These are phyloP conservation scores for Paraconiothyrium sp. DNA, from an alignment of 2,329 filamentous ascomycete species.

Conservation along the genomic window DNA sequence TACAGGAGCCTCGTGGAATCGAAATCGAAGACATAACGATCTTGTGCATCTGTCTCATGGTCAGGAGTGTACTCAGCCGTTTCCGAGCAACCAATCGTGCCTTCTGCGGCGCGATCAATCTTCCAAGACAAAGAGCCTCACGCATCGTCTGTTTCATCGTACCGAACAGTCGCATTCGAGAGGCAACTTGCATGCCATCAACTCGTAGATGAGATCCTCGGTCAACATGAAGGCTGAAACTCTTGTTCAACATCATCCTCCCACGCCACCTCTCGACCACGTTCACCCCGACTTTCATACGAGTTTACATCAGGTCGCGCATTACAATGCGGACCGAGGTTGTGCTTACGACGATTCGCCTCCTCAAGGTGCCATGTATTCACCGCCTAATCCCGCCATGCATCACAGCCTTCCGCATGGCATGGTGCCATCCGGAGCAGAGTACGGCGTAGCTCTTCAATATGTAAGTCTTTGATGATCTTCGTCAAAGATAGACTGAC, in stretches of 20 bases:
- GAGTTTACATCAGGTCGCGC: constrained; percentile 53
- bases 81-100: constrained; percentile 1
- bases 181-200: background rate
- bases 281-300: constrained; percentile 44
- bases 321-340: constrained; percentile 53
- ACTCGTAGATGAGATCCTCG: background rate
- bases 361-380: constrained; percentile 33
- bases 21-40: constrained; percentile 16
- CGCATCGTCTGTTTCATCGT: constrained; percentile 2
- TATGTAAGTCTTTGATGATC: constrained; percentile 38
- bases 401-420: constrained; percentile 40
- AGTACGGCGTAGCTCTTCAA: constrained; percentile 41
- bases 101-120: constrained; percentile 18
- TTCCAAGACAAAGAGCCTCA: background rate
- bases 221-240: constrained; percentile 46
- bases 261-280: constrained; percentile 42
- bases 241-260: constrained; percentile 48
- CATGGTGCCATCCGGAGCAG: constrained; percentile 31
- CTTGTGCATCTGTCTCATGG: background rate
- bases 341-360: constrained; percentile 47
- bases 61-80: background rate
- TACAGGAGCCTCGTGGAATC: constrained; percentile 31
- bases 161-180: background rate
- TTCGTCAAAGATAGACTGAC: constrained; percentile 30
- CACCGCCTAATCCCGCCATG: constrained; percentile 37